Base-by-base conservation (phyloP, 352 stramenopile species). In the Phytophthora syringae region DNA sequence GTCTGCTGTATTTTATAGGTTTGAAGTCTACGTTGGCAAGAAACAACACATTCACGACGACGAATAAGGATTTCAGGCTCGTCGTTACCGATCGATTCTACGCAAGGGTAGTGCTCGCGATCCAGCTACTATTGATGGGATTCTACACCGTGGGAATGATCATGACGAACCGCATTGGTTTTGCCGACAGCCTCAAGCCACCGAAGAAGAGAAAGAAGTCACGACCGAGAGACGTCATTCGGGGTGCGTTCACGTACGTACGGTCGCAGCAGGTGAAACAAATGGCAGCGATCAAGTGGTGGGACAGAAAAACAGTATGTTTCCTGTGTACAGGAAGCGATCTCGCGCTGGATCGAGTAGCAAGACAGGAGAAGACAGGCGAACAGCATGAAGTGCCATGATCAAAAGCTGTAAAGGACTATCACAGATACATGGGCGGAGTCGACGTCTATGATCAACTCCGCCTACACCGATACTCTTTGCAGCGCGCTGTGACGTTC, bases 51-150 rank as follows among this genome's bases (percentile, higher is more conserved):
- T 64, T n/a, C n/a, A n/a, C 13, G 58, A 21, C 5, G 48, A 56
- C 25, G 48, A 10, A 21, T n/a, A 10, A 44, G 52, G 39, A n/a
- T n/a, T n/a, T n/a, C n/a, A 2, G 39, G 7, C 16, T 53, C 25
- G 58, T 67, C 5, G 40, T 67, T 2, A 30, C 54, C 11, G 48
- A 66, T 27, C n/a, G 58, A 4, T 60, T 67, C 47, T 64, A 64
- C n/a, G 44, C 45, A 1, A 50, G 49, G 21, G 34, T 44, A n/a
- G 48, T 56, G 11, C 36, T 67, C n/a, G 44, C 36, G 0, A 16
- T 56, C 13, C 37, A 32, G 15, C 37, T 59, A 21, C 16, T 53
- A 6, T 2, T 50, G 5, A 65, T 51, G 27, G 20, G 18, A 7
- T 40, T 53, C 20, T 48, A 42, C 27, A 63, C 43, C 21, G 42